Conservation (phyloP, 345 rosid genomes). For the Bretschneidera sinensis region DNA sequence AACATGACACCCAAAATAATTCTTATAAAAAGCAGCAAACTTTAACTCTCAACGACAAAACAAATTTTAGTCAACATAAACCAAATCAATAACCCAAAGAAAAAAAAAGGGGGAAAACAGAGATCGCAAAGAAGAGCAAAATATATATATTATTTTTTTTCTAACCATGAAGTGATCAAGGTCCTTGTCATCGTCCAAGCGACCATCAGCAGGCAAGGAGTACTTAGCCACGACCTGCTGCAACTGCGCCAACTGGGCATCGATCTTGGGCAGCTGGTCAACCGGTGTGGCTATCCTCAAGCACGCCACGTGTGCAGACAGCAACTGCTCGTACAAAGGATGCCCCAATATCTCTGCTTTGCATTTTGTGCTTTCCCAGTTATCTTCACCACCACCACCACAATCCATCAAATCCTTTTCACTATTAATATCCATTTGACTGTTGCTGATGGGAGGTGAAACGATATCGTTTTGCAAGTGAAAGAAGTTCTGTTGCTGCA, state of each 20-base stretch:
- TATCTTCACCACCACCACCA: constrained; percentile 37
- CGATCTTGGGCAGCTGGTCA: constrained; percentile 61
- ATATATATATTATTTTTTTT: no score
- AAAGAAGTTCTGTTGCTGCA: constrained; percentile 3
- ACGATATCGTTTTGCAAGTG: not conserved
- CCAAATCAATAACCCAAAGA: no score
- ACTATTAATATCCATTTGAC: not conserved
- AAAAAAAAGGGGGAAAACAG: no score
- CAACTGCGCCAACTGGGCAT: constrained; percentile 50
- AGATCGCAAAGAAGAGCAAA: not conserved
- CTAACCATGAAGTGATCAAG: constrained; percentile 79
- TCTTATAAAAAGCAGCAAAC: no score
- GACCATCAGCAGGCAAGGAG: constrained; percentile 43
- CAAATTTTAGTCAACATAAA: no score
- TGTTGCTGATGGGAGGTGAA: not conserved
- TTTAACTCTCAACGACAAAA: no score
- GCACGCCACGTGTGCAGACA: constrained; percentile 85
- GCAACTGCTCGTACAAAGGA: constrained; percentile 87
- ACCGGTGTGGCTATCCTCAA: constrained; percentile 91
- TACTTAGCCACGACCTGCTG: constrained; percentile 83
- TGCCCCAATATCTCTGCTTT: constrained; percentile 83
- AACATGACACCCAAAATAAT: no score
- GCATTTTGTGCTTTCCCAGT: constrained; percentile 63
- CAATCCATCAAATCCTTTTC: constrained; percentile 36
- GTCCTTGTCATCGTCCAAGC: constrained; percentile 53